Evolutionary conservation across 2,329 filamentous ascomycete species (phyloP), one percentile per base, ranked within the genome.

Genomic region (Aspergillus pseudoterreus): DNA sequence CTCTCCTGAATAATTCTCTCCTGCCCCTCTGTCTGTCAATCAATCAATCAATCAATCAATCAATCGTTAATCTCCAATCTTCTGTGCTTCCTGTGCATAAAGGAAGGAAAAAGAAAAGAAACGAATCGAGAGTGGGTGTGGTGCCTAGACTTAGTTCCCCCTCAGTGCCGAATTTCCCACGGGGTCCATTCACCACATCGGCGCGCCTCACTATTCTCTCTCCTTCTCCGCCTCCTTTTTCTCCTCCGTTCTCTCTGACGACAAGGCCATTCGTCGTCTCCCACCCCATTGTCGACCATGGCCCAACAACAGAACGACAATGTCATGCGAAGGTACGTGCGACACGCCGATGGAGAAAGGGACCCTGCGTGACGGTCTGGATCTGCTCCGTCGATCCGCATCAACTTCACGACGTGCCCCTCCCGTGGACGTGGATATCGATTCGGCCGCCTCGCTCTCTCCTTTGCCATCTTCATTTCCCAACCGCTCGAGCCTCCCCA

Each of bases 261-360:
- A 30, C 38, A 43, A 36, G 41, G 47, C 15, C 10, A 33, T 36
- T 38, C 10, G n/a, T 17, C n/a, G 11, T 15, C 5, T 27, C 41
- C 30, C 30, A 38, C 32, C 24, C 24, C 32, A 42, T 42, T 17
- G 15, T 42, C 15, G 17, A 63, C 51, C 52, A 71, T 74, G 70
- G 66, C 69, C 51, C 71, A 71, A 61, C 67, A 71, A 36, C 46
- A 49, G 52, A 62, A 63, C 49, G 68, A 72, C 51, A 72, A 73
- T 71, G 71, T 74, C 51, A 72, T 72, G 67, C 69, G 70, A 76
- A 85, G 84, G 84, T 87, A 82, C 61, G 79, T 65, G 53, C 53
- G 46, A 47, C 47, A 24, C 21, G 14, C 33, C 35, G 27, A 22
- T 14, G 21, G 11, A 32, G 12, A 21, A 30, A 32, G 45, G 24